Evolutionary conservation across 192 early-diverging fungal species (phyloP).

Genomic region (Polychytrium aggregatum): DNA sequence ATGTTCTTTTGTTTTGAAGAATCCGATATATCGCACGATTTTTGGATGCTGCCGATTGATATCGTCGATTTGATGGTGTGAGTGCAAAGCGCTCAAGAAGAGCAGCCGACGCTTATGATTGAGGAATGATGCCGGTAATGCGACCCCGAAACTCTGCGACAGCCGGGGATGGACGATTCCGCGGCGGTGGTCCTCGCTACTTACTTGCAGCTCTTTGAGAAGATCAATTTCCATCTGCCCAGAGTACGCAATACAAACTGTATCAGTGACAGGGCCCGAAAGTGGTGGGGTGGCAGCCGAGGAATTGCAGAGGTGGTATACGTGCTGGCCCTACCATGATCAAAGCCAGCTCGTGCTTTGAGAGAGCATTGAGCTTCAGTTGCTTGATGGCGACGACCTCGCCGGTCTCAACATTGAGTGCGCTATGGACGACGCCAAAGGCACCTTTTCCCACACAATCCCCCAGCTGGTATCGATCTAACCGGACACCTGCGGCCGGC

Average conservation of each 20-base stretch:
- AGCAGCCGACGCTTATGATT: no score
- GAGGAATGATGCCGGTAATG: no score
- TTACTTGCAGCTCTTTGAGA: conserved; percentile 33
- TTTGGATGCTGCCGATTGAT: no score
- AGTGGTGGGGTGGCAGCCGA: neutral
- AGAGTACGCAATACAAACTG: neutral
- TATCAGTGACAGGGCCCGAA: neutral
- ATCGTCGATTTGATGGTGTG: no score
- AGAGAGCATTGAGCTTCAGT: conserved; percentile 21
- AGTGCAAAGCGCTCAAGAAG: no score
- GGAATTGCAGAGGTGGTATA: neutral
- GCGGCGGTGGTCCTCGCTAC: no score
- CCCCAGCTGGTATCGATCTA: conserved; percentile 22
- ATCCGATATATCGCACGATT: conserved; percentile 76
- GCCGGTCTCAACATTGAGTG: conserved; percentile 27
- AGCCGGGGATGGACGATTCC: no score
- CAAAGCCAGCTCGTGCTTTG: conserved; percentile 13
- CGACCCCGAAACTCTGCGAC: no score
- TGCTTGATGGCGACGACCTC: conserved; percentile 38
- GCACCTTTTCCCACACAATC: conserved; percentile 34
- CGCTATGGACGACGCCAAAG: conserved; percentile 31
- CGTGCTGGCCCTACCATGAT: conserved; percentile 23
- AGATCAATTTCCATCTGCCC: conserved; percentile 34
- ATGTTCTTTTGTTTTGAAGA: conserved; percentile 55
- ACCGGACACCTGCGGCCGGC: no score